Evolutionary conservation across 1,284 basidiomycete species (phyloP).

Genomic region (Heterobasidion occidentale): DNA sequence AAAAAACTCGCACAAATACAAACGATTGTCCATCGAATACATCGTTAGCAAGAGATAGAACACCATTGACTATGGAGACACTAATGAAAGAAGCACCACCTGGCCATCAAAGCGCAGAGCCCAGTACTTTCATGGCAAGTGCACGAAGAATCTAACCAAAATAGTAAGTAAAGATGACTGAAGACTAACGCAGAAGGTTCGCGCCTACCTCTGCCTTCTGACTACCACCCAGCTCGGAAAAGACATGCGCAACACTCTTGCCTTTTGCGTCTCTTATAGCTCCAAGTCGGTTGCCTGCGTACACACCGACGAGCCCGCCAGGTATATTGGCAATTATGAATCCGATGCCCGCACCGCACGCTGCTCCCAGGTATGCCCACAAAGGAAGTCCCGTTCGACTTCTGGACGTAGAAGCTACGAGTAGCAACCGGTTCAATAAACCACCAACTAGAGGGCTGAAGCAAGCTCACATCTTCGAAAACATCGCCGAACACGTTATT

Average conservation of each 20-base stretch:
- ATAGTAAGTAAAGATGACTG: conserved; percentile 15
- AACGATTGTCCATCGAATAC: too few species aligned
- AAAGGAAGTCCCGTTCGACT: conserved; percentile 59
- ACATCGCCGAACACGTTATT: conserved; percentile 82
- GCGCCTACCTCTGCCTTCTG: conserved; percentile 81
- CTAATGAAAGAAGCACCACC: not conserved
- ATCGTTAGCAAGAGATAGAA: not conserved
- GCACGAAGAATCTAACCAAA: conserved; percentile 71
- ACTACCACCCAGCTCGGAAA: conserved; percentile 64
- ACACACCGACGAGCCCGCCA: conserved; percentile 70
- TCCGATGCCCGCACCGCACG: conserved; percentile 64
- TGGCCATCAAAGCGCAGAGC: conserved; percentile 38
- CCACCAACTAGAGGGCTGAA: not conserved
- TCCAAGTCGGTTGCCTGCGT: conserved; percentile 81
- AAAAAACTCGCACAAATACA: too few species aligned
- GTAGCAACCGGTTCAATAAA: not conserved
- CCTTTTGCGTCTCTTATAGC: conserved; percentile 90
- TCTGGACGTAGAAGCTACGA: conserved; percentile 67
- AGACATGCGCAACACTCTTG: conserved; percentile 89
- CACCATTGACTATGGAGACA: not conserved
- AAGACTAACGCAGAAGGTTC: not conserved
- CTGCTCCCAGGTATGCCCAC: conserved; percentile 76
- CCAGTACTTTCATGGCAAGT: conserved; percentile 85
- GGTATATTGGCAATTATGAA: conserved; percentile 88
- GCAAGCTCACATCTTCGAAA: conserved; percentile 71